phyloP scores from a whole-genome alignment of 176 grass and related monocot genomes.

The Lolium perenne region DNA sequence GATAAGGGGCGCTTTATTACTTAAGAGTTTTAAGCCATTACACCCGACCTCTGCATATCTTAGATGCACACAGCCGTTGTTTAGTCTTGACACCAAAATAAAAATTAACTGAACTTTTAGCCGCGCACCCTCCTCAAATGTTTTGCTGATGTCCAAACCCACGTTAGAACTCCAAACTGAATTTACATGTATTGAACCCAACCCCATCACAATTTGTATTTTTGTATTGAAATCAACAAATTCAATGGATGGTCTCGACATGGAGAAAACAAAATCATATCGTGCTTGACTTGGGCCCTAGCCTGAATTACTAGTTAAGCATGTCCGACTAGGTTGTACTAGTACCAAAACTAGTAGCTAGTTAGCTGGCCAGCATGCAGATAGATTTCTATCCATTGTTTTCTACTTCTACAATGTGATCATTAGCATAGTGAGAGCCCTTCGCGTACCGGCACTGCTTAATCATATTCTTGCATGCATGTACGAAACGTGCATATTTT shows the following conservation, averaged over 20 bases:
- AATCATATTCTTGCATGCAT: conserved; percentile 40
- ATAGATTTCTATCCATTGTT: background rate
- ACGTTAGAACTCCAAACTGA: background rate
- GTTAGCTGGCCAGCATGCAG: background rate
- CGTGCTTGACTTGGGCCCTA: conserved; percentile 25
- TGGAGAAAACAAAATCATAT: conserved; percentile 20
- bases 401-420: background rate
- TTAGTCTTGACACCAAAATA: no score
- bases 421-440: conserved; percentile 38
- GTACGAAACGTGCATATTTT: background rate
- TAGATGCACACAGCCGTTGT: no score
- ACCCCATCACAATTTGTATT: background rate
- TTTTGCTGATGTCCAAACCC: background rate
- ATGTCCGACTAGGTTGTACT: conserved; percentile 29
- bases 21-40: no score
- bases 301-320: conserved; percentile 51
- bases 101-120: background rate
- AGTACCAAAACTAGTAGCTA: background rate
- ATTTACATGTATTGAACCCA: background rate
- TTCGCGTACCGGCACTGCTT: conserved; percentile 57
- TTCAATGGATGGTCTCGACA: background rate
- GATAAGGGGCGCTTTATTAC: no score
- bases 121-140: background rate
- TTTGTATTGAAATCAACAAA: background rate
- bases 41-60: no score